Conservation (phyloP, 768 basidiomycete genomes). For the Terana coerulea region DNA sequence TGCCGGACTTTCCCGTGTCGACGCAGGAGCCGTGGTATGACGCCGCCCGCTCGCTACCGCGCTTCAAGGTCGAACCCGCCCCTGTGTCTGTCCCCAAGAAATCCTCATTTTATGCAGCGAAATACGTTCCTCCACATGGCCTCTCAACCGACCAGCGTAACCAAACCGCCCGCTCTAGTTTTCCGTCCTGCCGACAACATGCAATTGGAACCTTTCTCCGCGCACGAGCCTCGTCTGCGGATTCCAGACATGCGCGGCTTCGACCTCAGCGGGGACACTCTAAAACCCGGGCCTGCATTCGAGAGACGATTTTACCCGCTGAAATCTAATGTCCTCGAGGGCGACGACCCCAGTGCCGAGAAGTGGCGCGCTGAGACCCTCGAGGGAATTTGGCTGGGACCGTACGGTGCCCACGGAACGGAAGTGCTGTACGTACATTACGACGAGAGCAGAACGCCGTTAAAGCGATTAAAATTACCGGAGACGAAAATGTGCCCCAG, state of each 20-base stretch:
- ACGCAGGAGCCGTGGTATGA: conserved; percentile 16
- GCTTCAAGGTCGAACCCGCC: conserved; percentile 4
- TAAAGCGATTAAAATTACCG: conserved; percentile 22
- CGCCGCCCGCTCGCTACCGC: conserved; percentile 10
- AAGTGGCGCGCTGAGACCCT: conserved; percentile 16
- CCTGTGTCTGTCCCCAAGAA: neutral
- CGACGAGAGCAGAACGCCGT: conserved; percentile 5
- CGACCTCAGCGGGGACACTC: conserved; percentile 10
- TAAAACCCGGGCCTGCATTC: neutral
- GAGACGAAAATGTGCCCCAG: conserved; percentile 21
- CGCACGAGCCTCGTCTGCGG: neutral
- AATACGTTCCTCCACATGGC: neutral
- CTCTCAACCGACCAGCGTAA: neutral
- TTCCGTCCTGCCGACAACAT: conserved; percentile 8
- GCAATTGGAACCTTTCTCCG: neutral
- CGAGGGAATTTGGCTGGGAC: conserved; percentile 24
- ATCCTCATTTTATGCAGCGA: neutral
- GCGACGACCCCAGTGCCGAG: conserved; percentile 8
- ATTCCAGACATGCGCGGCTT: neutral
- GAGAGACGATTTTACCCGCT: conserved; percentile 19
- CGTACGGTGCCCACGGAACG: conserved; percentile 20
- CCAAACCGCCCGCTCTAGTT: conserved; percentile 15
- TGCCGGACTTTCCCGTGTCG: conserved; percentile 14
- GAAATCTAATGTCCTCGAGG: neutral
- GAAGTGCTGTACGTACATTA: conserved; percentile 20